These are phyloP conservation scores for Alloteropsis semialata DNA, from an alignment of 176 grass and related monocot species.

Conservation along the genomic window DNA sequence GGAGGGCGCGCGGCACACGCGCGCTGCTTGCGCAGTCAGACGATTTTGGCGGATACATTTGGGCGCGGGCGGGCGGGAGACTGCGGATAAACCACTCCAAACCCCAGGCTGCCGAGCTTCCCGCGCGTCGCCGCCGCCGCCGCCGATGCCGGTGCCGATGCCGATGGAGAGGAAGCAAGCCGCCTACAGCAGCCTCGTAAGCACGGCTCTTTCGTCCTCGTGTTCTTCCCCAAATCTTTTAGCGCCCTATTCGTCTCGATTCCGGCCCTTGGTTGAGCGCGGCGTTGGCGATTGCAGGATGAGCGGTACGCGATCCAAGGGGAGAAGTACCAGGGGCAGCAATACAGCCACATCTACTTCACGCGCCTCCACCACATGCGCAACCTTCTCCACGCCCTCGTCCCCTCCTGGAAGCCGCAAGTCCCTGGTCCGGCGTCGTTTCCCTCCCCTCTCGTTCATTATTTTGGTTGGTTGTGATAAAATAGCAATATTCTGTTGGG, in stretches of 20 bases:
- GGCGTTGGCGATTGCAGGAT: slow-evolving; percentile 48
- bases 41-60: slow-evolving; percentile 20
- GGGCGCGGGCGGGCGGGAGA: slow-evolving; percentile 30
- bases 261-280: slow-evolving; percentile 3
- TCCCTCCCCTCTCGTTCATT: background rate
- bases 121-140: slow-evolving; percentile 44
- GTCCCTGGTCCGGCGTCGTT: slow-evolving; percentile 39
- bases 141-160: slow-evolving; percentile 25
- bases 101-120: background rate
- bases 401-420: slow-evolving; percentile 71
- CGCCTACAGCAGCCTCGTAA: slow-evolving; percentile 66
- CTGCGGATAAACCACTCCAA: background rate
- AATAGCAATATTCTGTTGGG: background rate
- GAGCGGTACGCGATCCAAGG: slow-evolving; percentile 77
- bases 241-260: background rate
- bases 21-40: background rate
- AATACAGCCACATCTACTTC: slow-evolving; percentile 98
- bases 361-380: slow-evolving; percentile 86
- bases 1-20: background rate
- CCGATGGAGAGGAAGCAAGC: slow-evolving; percentile 81
- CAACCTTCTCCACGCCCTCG: slow-evolving; percentile 65
- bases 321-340: slow-evolving; percentile 94
- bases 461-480: background rate
- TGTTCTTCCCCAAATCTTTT: background rate
- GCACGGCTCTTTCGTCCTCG: background rate